Evolutionary conservation across 2,329 filamentous ascomycete species (phyloP), one percentile per base, ranked within the genome.

Genomic region (Aspergillus viridinutans): DNA sequence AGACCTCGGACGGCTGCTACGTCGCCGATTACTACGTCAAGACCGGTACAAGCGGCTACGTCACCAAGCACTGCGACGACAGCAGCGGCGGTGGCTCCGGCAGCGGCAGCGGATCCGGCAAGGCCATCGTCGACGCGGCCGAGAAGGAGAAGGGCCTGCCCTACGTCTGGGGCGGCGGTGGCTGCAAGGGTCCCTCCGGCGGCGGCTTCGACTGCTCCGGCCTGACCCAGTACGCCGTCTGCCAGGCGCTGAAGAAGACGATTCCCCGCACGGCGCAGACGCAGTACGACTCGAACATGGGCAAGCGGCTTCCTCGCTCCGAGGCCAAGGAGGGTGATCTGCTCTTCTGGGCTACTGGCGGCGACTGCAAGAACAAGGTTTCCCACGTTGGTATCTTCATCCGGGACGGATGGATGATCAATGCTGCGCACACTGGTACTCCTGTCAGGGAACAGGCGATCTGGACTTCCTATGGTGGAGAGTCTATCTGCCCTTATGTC

Each of bases 121-220:
- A 54, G 7, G 58, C 52, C n/a, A 65, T 68, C 53, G 59, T 68
- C 53, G 42, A 49, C 17, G 64, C 65, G 2, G 65, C 66, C 4
- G 52, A 62, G 49, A 61, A 58, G 21, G 53, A 67, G 52, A 61
- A 66, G n/a, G 63, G 61, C 7, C 60, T 67, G 8, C 63, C 64
- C 10, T 68, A 68, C 52, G 65, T 67, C 48, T 67, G 59, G 60
- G 66, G 66, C 21, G 66, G 66, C 1, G 66, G 65, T 35, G 63
- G 63, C 9, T 67, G 64, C 50, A 50, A 56, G 14, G 66, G 66
- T 26, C 63, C 63, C 25, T 61, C 64, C 1, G 48, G 51, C 0
- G 65, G 65, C 2, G 66, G 66, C 0, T 68, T 68, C 50, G 66
- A 68, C 43, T 67, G 66, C 56, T 67, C 65, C 6, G 66, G 65